phyloP scores from a whole-genome alignment of 2,329 filamentous ascomycete species.

The Talaromyces sp. region DNA sequence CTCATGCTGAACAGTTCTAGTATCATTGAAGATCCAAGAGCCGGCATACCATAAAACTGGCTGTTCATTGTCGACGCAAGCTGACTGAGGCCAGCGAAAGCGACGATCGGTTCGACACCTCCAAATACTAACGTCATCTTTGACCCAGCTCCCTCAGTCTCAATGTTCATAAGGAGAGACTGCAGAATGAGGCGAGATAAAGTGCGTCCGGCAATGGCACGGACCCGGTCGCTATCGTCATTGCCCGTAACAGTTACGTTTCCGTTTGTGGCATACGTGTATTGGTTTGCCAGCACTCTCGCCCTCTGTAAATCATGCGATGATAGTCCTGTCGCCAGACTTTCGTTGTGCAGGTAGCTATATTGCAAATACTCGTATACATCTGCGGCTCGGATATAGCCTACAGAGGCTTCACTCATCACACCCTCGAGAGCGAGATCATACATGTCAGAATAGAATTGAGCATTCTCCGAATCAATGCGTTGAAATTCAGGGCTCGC shows the following conservation, averaged over 20 bases:
- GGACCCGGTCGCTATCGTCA: conserved; percentile 29
- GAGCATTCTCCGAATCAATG: conserved; percentile 34
- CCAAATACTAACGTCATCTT: conserved; percentile 52
- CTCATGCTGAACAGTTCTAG: conserved; percentile 52
- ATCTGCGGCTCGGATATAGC: conserved; percentile 51
- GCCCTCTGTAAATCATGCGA: conserved; percentile 32
- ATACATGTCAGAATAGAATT: conserved; percentile 49
- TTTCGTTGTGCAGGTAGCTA: conserved; percentile 50
- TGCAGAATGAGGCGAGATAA: conserved; percentile 38
- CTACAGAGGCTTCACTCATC: conserved; percentile 38
- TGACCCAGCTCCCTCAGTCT: conserved; percentile 32
- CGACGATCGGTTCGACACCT: conserved; percentile 48
- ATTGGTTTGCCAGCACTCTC: conserved; percentile 49
- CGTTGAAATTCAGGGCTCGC: conserved; percentile 39
- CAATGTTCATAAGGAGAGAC: conserved; percentile 39
- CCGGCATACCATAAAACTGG: conserved; percentile 50
- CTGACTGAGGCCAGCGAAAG: conserved; percentile 48
- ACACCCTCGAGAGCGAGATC: conserved; percentile 42
- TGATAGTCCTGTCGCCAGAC: conserved; percentile 32
- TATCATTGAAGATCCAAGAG: conserved; percentile 47
- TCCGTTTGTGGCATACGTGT: conserved; percentile 47
- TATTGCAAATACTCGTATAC: conserved; percentile 59
- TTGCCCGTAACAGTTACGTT: conserved; percentile 37
- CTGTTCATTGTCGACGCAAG: conserved; percentile 37
- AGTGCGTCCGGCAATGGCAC: conserved; percentile 43